Conservation (phyloP, 1,284 basidiomycete species). For the Fistulinella staudtii region DNA sequence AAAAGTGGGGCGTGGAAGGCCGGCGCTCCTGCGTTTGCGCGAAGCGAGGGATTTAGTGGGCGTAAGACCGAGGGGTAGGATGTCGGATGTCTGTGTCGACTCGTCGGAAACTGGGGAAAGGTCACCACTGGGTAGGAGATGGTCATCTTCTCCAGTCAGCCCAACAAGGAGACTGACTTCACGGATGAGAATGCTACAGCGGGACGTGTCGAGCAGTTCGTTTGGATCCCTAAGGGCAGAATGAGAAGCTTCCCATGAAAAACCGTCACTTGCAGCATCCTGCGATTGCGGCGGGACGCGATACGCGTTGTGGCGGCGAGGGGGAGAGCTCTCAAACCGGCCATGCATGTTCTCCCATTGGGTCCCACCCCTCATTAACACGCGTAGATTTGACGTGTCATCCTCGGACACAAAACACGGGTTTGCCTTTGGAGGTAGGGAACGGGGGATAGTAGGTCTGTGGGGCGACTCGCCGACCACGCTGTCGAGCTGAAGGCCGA, state of each 20-base stretch:
- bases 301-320: background rate
- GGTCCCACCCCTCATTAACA: constrained; percentile 13
- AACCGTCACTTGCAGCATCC: constrained; percentile 3
- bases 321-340: constrained; percentile 9
- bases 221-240: constrained; percentile 1
- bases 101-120: background rate
- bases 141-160: constrained; percentile 22
- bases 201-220: constrained; percentile 8
- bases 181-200: constrained; percentile 29
- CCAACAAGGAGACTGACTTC: constrained; percentile 34
- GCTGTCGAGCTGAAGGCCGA: constrained; percentile 13
- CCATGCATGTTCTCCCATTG: constrained; percentile 7
- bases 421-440: constrained; percentile 1
- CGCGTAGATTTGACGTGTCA: constrained; percentile 13
- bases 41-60: constrained; percentile 21
- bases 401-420: constrained; percentile 12
- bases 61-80: constrained; percentile 18
- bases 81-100: constrained; percentile 10
- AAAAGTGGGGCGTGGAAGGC: background rate
- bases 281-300: background rate
- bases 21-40: constrained; percentile 7
- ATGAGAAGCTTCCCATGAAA: constrained; percentile 16
- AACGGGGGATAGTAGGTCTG: too few relatives aligned
- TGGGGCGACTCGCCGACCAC: too few relatives aligned
- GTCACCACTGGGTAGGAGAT: background rate